Base-by-base conservation (phyloP, 345 rosid species). In the Lepidium africanum region DNA sequence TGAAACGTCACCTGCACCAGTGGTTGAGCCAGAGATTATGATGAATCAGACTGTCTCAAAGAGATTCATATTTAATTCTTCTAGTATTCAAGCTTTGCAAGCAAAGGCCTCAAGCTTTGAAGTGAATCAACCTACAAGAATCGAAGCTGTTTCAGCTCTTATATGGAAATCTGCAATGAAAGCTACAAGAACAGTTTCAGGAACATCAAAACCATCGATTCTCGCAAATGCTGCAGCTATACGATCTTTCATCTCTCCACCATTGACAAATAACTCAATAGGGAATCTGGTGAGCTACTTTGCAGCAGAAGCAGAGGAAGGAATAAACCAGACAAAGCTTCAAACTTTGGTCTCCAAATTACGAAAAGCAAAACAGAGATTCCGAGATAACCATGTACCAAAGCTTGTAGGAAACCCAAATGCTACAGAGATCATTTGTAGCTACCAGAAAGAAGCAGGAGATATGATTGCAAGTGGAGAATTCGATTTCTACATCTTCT, bases 71-170 rank as follows among this genome's bases (percentile, higher is more conserved):
- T 76, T 65, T 30, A 58, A 55, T 30, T 50, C 65, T 25, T 38
- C 33, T 16, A 70, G 65, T 12, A 63, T 76, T 27, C 40, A 65
- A 66, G 58, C 71, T 37, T 7, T 76, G 2, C 76, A 76, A 60
- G 76, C 41, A 1, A 75, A 23, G 36, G 81, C 76, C 27, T 69
- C 78, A 3, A 73, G 77, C 58, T 53, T 66, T 14, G 60, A 43
- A 10, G 80, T 82, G 59, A 61, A 23, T 15, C 75, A 77, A 17
- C 87, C 86, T 0, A 77, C 87, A 10, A 63, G 86, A 39, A 76
- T 82, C 1, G 88, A 85, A 58, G 82, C 72, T 13, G 81, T 85
- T 7, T 73, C 84, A 10, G 86, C 87, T 43, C 74, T 84, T 21
- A 72, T 85, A 16, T 77, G 83, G 79, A 77, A 72, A 69, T 41